A percentile compares a stretch with the other conserved stretches of the same genome.
phyloP scores from a whole-genome alignment of 2,329 filamentous ascomycete genomes.

The Metarhizium humberi region DNA sequence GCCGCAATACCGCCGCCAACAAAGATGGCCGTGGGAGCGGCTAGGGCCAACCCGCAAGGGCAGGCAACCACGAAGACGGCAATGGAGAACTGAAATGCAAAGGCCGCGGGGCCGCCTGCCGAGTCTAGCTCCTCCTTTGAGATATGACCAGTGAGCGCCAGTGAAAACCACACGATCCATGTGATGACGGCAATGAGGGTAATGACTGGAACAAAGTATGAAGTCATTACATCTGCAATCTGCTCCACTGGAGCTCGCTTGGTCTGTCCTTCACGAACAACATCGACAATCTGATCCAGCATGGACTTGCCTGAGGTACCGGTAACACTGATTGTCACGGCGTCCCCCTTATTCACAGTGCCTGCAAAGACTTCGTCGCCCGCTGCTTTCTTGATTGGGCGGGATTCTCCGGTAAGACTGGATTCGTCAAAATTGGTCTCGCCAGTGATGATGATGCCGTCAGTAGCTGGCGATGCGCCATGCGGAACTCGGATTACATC shows the following conservation, averaged over 20 bases:
- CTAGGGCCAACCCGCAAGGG: constrained; percentile 73
- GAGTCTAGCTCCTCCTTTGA: constrained; percentile 47
- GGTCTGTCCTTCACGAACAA: constrained; percentile 69
- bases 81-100: constrained; percentile 74
- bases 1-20: constrained; percentile 75
- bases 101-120: constrained; percentile 58
- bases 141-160: constrained; percentile 51
- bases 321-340: constrained; percentile 54
- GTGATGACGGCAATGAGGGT: constrained; percentile 60
- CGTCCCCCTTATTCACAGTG: constrained; percentile 61
- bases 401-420: constrained; percentile 74
- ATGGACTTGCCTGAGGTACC: constrained; percentile 60
- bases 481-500: constrained; percentile 68
- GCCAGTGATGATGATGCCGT: constrained; percentile 58
- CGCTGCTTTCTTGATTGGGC: constrained; percentile 50
- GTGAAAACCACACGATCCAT: constrained; percentile 61
- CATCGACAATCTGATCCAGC: constrained; percentile 70
- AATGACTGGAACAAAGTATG: constrained; percentile 68
- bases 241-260: constrained; percentile 67
- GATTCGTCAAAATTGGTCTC: constrained; percentile 76
- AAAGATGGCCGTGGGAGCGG: constrained; percentile 79
- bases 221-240: constrained; percentile 62
- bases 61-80: constrained; percentile 82
- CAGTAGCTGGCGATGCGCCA: constrained; percentile 76
- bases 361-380: constrained; percentile 63